These are phyloP conservation scores for Barnettozyma vustinii DNA, from an alignment of 805 yeast genomes.

Conservation along the genomic window DNA sequence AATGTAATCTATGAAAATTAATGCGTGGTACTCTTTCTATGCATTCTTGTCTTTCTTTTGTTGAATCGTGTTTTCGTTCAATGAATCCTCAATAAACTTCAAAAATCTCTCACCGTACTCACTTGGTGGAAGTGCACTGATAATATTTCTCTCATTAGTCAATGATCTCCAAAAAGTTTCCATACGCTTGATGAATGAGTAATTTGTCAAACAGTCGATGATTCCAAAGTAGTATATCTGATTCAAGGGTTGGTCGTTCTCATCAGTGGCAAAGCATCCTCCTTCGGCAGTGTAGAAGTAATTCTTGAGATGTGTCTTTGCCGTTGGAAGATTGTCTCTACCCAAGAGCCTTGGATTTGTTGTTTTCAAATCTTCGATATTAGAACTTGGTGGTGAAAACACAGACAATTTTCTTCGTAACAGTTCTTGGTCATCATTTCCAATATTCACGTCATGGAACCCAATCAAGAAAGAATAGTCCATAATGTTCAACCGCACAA, in stretches of 20 bases:
- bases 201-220: conserved; percentile 87
- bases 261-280: conserved; percentile 70
- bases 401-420: conserved; percentile 35
- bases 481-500: conserved; percentile 81
- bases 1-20: background rate
- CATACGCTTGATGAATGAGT: conserved; percentile 63
- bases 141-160: conserved; percentile 58
- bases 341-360: conserved; percentile 44
- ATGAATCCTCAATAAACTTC: conserved; percentile 50
- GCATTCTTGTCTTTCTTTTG: background rate
- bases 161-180: conserved; percentile 85
- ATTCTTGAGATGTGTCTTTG: conserved; percentile 42
- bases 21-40: background rate
- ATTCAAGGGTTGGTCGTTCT: conserved; percentile 48
- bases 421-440: conserved; percentile 34
- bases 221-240: conserved; percentile 87
- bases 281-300: conserved; percentile 77
- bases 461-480: conserved; percentile 91
- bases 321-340: conserved; percentile 35
- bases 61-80: conserved; percentile 24
- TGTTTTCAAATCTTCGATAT: conserved; percentile 29
- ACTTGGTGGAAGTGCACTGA: conserved; percentile 84
- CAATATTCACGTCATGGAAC: conserved; percentile 67
- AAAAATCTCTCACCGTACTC: conserved; percentile 89
- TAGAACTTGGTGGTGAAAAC: conserved; percentile 25